Evolutionary conservation across 1,139 yeast species (phyloP).

Genomic region (Blastobotrys serpentis): DNA sequence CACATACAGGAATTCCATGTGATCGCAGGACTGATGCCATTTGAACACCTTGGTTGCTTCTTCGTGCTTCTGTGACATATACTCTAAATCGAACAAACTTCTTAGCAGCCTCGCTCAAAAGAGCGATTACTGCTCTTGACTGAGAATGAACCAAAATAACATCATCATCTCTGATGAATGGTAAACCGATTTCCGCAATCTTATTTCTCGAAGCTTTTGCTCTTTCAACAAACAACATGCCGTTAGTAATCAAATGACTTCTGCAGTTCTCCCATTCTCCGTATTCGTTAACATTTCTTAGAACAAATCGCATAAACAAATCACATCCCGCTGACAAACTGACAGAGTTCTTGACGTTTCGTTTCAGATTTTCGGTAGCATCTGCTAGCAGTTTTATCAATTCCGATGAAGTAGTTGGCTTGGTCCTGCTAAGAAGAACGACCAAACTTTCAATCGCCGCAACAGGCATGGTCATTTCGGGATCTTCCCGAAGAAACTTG

Average conservation of each 20-base stretch:
- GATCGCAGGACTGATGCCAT: constrained; percentile 70
- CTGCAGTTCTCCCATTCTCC: constrained; percentile 97
- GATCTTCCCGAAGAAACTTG: constrained; percentile 76
- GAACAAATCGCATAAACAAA: constrained; percentile 87
- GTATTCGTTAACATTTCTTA: constrained; percentile 82
- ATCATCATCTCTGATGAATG: constrained; percentile 92
- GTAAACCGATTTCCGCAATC: constrained; percentile 84
- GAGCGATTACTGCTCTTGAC: constrained; percentile 83
- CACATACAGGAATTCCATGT: constrained; percentile 86
- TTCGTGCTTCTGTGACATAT: constrained; percentile 89
- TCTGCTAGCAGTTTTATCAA: constrained; percentile 75
- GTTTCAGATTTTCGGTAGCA: constrained; percentile 71
- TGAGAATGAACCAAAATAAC: constrained; percentile 84
- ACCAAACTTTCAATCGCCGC: constrained; percentile 97
- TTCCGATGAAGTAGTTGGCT: constrained; percentile 92
- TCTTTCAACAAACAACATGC: constrained; percentile 84
- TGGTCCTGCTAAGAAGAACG: constrained; percentile 72
- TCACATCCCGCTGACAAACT: constrained; percentile 98
- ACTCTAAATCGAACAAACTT: constrained; percentile 82
- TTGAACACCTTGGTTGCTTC: constrained; percentile 73
- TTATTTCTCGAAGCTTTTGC: constrained; percentile 87
- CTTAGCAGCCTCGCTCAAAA: constrained; percentile 71
- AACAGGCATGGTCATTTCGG: constrained; percentile 97
- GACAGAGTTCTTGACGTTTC: constrained; percentile 83
- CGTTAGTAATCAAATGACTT: constrained; percentile 85